Percentiles rank a stretch among this genome's conserved stretches.
These are phyloP conservation scores for Talaromyces stipitatus DNA, from an alignment of 495 filamentous ascomycete genomes.

Conservation along the genomic window DNA sequence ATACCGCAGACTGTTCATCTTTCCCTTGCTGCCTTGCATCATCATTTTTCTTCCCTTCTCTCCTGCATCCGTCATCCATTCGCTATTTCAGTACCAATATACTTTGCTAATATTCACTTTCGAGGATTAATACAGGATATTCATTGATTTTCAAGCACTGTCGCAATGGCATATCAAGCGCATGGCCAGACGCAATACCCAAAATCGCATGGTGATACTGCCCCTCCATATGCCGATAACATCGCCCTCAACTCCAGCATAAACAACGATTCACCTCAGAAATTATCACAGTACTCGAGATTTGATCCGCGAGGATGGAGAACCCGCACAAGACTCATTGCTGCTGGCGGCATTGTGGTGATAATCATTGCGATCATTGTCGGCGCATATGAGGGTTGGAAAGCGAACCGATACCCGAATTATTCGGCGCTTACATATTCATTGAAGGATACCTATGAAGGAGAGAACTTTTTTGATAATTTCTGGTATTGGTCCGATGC, in stretches of 20 bases:
- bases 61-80: too few relatives aligned
- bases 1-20: background rate
- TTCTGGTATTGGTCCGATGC: slow-evolving; percentile 46
- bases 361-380: slow-evolving; percentile 46
- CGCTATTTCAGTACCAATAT: too few relatives aligned
- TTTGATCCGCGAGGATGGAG: slow-evolving; percentile 47
- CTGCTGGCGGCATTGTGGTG: slow-evolving; percentile 21
- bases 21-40: background rate
- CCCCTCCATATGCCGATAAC: background rate
- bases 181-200: background rate
- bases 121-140: too few relatives aligned
- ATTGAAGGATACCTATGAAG: slow-evolving; percentile 44
- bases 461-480: slow-evolving; percentile 40
- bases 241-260: background rate
- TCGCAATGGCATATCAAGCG: background rate
- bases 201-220: background rate
- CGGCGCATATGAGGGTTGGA: slow-evolving; percentile 42
- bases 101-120: too few relatives aligned
- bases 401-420: slow-evolving; percentile 43
- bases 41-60: background rate
- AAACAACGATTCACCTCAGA: background rate
- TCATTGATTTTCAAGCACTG: background rate
- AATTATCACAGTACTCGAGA: slow-evolving; percentile 12
- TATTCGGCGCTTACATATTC: slow-evolving; percentile 42
- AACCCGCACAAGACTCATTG: slow-evolving; percentile 34